Evolutionary conservation across 2,329 filamentous ascomycete genomes (phyloP), one percentile per base, ranked within the genome.

Genomic region (Microdochium paspali): DNA sequence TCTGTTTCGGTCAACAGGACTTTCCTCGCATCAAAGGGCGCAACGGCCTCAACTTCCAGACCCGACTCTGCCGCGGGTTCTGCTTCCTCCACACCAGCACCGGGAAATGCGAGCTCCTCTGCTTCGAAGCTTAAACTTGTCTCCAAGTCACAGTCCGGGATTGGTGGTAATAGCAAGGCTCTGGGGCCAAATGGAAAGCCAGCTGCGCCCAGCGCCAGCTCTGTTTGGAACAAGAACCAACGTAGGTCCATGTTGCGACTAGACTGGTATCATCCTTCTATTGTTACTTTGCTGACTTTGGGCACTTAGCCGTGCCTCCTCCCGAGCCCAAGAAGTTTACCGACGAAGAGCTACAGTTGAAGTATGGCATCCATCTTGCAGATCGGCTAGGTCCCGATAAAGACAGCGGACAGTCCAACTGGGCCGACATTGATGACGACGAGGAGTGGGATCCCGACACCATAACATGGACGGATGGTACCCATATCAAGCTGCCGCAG

Each of bases 361-460:
- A 89, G 61, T 90, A 87, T 64, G 87, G 88, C 26, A 93, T 93
- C 58, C 88, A 93, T 61, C 78, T 94, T 67, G 86, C 87, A 48
- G 88, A 78, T 56, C 82, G 88, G 56, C 70, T 93, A 48, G 84
- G 88, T 53, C 77, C 85, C 45, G 86, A 91, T 54, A 86, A 90
- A 60, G 66, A 73, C 46, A 79, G 80, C 49, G 86, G 86, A 50
- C 85, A 90, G 57, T 81, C 84, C 26, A 91, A 90, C 62, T 94
- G 88, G 88, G 88, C 87, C 23, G 88, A 94, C 59, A 90, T 91
- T 50, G 88, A 93, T 51, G 88, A 93, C 49, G 87, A 93, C 58
- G 88, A 93, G 31, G 87, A 91, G 58, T 91, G 87, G 85, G 85
- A 83, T 13, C 87, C 87, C 2, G 87, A 93, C 53, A 81, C 85